These are phyloP conservation scores for Piloderma croceum DNA, from an alignment of 768 basidiomycete genomes.

Conservation along the genomic window DNA sequence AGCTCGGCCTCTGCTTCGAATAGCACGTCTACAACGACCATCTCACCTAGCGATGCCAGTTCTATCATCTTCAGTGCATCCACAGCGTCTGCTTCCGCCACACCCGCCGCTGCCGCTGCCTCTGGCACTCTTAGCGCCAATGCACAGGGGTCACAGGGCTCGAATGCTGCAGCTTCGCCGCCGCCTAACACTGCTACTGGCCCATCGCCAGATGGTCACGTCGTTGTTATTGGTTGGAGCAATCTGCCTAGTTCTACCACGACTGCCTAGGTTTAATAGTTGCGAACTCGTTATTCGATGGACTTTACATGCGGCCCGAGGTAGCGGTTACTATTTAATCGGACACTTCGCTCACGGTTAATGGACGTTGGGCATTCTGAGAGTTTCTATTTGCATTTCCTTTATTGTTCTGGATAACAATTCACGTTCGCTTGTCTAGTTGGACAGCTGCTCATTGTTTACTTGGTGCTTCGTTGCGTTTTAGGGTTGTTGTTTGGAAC, in stretches of 20 bases:
- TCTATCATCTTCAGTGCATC: conserved; percentile 15
- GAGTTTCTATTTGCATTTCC: not conserved
- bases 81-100: conserved; percentile 14
- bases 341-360: not conserved
- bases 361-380: not conserved
- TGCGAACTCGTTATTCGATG: not conserved
- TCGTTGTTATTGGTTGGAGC: conserved; percentile 45
- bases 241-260: conserved; percentile 15
- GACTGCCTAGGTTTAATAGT: not conserved
- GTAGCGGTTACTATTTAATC: not conserved
- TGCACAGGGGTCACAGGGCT: conserved; percentile 11
- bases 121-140: conserved; percentile 15
- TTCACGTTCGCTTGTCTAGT: too few relatives aligned
- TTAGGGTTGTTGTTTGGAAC: not conserved
- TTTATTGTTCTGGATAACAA: not conserved
- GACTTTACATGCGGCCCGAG: not conserved
- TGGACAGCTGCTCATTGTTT: conserved; percentile 2
- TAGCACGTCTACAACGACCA: conserved; percentile 31
- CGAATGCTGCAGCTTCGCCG: conserved; percentile 27
- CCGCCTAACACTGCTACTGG: conserved; percentile 41
- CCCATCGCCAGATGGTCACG: conserved; percentile 33
- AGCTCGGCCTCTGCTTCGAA: conserved; percentile 20
- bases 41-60: conserved; percentile 23
- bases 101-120: conserved; percentile 16
- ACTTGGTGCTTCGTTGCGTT: not conserved